Conservation (phyloP, 1,284 basidiomycete genomes). For the Ustilago curta region DNA sequence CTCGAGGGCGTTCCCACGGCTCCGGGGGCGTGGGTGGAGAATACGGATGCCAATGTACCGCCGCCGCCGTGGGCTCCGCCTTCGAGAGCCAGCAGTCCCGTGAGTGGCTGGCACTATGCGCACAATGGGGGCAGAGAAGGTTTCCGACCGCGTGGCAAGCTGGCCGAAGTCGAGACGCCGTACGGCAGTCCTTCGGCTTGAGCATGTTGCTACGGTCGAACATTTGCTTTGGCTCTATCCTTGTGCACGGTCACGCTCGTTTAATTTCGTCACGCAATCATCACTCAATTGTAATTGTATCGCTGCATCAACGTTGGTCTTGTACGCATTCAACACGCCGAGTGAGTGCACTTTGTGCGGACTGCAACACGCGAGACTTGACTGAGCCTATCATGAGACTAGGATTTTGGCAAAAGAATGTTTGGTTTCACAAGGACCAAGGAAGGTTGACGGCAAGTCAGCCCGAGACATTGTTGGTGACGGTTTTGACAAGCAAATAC, state of each 20-base stretch:
- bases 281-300: conserved; percentile 32
- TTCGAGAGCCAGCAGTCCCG: conserved; percentile 56
- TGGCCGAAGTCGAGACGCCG: conserved; percentile 47
- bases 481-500: conserved; percentile 39
- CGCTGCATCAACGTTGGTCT: not conserved
- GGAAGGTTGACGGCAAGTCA: not conserved
- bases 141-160: conserved; percentile 44
- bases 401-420: too few species aligned
- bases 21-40: conserved; percentile 61
- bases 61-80: conserved; percentile 66
- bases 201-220: too few species aligned
- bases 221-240: too few species aligned
- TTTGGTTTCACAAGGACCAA: too few species aligned
- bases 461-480: conserved; percentile 32
- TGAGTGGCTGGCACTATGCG: conserved; percentile 44
- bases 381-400: too few species aligned
- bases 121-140: conserved; percentile 34
- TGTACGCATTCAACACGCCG: not conserved
- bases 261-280: too few species aligned
- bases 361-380: too few species aligned
- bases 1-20: conserved; percentile 66
- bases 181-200: conserved; percentile 31
- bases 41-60: conserved; percentile 33
- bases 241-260: too few species aligned
- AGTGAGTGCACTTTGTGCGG: too few species aligned